phyloP scores from a whole-genome alignment of 2,329 filamentous ascomycete species.

The Xylaria sp. region DNA sequence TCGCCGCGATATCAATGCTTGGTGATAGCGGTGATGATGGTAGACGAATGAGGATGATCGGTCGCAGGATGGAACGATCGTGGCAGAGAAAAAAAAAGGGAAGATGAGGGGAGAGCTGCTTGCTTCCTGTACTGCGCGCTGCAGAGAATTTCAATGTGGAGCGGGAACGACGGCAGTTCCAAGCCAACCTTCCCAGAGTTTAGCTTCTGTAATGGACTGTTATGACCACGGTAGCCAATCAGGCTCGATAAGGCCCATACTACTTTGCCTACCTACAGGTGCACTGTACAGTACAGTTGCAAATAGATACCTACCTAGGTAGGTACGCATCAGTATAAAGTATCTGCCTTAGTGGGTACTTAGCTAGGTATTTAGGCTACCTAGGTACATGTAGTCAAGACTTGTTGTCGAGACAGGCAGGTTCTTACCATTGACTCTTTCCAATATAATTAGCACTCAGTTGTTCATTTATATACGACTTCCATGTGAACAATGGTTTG shows the following conservation, averaged over 20 bases:
- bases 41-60: slow-evolving; percentile 11
- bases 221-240: slow-evolving; percentile 19
- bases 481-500: not conserved
- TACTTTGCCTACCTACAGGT: slow-evolving; percentile 6
- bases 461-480: not conserved
- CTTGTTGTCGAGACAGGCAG: too few species aligned
- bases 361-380: too few species aligned
- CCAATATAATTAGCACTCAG: not conserved
- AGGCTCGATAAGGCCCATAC: not conserved
- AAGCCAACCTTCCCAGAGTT: not conserved
- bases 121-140: slow-evolving; percentile 22
- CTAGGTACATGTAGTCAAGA: too few species aligned
- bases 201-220: not conserved
- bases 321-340: not conserved
- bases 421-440: too few species aligned
- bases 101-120: slow-evolving; percentile 33
- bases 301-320: not conserved
- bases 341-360: not conserved
- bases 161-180: slow-evolving; percentile 32
- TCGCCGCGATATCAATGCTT: not conserved
- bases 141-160: slow-evolving; percentile 42
- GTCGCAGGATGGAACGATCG: slow-evolving; percentile 19
- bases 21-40: slow-evolving; percentile 4
- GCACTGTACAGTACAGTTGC: not conserved
- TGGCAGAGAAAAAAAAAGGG: slow-evolving; percentile 16